Evolutionary conservation across 352 stramenopile species (phyloP).

Genomic region (Phytophthora sansomeana): DNA sequence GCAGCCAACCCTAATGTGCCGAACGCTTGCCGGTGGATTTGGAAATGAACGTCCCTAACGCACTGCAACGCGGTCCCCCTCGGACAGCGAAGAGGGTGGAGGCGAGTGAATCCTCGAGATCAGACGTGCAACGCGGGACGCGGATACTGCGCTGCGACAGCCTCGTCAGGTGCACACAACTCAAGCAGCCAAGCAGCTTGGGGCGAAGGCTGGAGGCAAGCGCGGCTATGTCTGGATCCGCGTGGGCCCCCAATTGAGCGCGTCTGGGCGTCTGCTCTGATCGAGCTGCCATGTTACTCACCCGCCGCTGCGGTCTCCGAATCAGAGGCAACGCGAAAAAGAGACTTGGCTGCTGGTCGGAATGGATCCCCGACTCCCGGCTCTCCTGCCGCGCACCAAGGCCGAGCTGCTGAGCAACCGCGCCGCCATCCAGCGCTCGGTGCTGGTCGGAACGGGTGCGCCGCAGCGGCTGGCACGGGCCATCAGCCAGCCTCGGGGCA

Average conservation of each 20-base stretch:
- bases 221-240: constrained; percentile 2
- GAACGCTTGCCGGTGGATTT: not conserved
- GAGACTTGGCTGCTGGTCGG: constrained; percentile 3
- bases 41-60: not conserved
- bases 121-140: constrained; percentile 4
- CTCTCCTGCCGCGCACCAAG: not conserved
- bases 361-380: constrained; percentile 7
- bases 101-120: constrained; percentile 4
- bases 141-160: constrained; percentile 12
- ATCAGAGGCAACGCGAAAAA: not conserved
- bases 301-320: not conserved
- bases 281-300: not conserved
- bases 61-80: not conserved
- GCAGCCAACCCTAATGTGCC: constrained; percentile 3
- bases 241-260: not conserved
- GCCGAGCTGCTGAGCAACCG: not conserved
- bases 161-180: not conserved
- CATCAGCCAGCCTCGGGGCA: too few species aligned
- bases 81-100: constrained; percentile 1
- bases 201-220: too few species aligned
- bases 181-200: not conserved
- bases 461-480: not conserved
- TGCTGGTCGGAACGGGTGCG: not conserved
- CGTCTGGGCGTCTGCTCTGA: constrained; percentile 10
- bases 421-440: not conserved